Base-by-base conservation (phyloP, 2,329 filamentous ascomycete species). In the Hypoxylon sp. region DNA sequence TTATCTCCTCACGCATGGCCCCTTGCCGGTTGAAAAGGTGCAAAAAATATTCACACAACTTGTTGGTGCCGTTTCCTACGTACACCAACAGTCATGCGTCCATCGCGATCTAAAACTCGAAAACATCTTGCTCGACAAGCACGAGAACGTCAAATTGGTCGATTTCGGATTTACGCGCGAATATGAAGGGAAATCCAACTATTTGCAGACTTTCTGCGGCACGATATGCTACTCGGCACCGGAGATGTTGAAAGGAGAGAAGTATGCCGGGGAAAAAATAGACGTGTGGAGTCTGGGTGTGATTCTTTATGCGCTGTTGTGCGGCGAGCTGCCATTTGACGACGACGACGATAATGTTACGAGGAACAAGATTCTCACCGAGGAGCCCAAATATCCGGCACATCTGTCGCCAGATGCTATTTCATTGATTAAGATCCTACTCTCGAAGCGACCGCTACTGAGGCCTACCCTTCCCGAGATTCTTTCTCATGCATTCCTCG, bases 121-220 rank as follows among this genome's bases (percentile, higher is more conserved):
- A 79, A 97, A 97, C 76, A 98, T 99, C 64, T 84, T 99, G 49
- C 87, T 99, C 73, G 96, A 99, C 82, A 98, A 97, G 79, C 87
- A 98, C 77, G 95, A 97, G 77, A 97, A 98, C 76, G 96, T 99
- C 73, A 99, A 99, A 82, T 83, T 99, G 67, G 95, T 97, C 73
- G 96, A 99, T 79, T 99, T 99, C 82, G 96, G 96, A 17, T 99
- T 99, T 78, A 99, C 96, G 10, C 87, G 96, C 72, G 96, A 99
- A 81, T 99, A 99, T 79, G 94, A 98, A 80, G 95, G 95, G 66
- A 94, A 97, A 75, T 89, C 93, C 30, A 98, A 94, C 79, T 95
- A 98, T 76, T 82, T 99, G 60, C 95, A 98, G 80, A 99, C 96
- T 1, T 99, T 97, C 80, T 99, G 96, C 79, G 96, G 96, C 4